Conservation (phyloP, 2,329 filamentous ascomycete genomes). For the Tympanopsis confertula region DNA sequence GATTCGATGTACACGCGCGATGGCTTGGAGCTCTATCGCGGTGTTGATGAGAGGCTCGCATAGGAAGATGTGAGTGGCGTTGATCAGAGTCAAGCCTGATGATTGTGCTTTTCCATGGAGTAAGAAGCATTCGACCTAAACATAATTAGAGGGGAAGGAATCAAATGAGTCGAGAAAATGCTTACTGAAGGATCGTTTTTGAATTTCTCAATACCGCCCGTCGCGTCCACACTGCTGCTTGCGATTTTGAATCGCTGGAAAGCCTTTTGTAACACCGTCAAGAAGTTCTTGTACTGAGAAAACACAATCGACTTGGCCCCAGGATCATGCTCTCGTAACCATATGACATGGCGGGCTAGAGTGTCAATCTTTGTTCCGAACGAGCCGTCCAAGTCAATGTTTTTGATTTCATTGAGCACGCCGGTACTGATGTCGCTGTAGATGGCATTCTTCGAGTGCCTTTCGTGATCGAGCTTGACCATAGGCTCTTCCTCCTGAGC, state of each 20-base stretch:
- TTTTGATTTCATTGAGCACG: conserved; percentile 69
- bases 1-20: conserved; percentile 88
- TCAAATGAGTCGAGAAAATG: background rate
- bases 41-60: conserved; percentile 91
- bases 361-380: conserved; percentile 89
- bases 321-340: conserved; percentile 73
- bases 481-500: conserved; percentile 42
- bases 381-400: conserved; percentile 63
- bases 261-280: conserved; percentile 60
- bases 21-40: conserved; percentile 85
- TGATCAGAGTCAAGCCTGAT: conserved; percentile 80
- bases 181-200: conserved; percentile 5
- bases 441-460: conserved; percentile 31
- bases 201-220: conserved; percentile 48
- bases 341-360: conserved; percentile 68
- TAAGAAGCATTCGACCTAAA: conserved; percentile 69
- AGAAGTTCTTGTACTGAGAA: conserved; percentile 67
- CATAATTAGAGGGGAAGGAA: conserved; percentile 42
- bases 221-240: conserved; percentile 56
- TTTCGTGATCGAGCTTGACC: background rate
- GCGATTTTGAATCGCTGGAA: conserved; percentile 64
- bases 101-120: conserved; percentile 82
- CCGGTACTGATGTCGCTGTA: conserved; percentile 66
- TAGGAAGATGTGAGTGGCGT: conserved; percentile 86
- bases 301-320: conserved; percentile 90